Evolutionary conservation across 768 basidiomycete species (phyloP).

Genomic region (Podaxis sp.): DNA sequence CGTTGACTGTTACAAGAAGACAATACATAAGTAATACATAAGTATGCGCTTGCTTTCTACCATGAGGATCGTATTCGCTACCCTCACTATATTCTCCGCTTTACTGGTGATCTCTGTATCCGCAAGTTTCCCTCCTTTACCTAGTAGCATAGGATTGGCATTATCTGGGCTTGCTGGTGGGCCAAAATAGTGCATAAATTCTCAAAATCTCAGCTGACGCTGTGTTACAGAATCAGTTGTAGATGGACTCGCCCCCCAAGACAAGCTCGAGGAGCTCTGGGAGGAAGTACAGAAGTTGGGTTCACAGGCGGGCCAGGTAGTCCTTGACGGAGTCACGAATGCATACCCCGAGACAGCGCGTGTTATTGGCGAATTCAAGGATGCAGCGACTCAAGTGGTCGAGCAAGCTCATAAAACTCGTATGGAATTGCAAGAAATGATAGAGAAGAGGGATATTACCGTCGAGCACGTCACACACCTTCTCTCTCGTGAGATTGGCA

Average conservation of each 20-base stretch:
- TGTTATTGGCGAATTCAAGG: background rate
- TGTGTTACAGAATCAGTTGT: background rate
- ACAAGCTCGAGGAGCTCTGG: slow-evolving; percentile 1
- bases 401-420: background rate
- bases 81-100: background rate
- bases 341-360: background rate
- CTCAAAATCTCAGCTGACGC: background rate
- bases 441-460: background rate
- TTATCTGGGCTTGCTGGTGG: background rate
- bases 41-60: background rate
- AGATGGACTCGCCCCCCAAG: background rate
- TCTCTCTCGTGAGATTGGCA: slow-evolving; percentile 1
- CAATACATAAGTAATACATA: too few relatives aligned
- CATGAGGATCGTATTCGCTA: background rate
- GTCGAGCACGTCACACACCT: background rate
- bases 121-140: background rate
- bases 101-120: background rate
- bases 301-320: background rate
- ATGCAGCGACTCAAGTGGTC: background rate
- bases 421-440: background rate
- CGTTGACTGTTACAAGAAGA: too few relatives aligned
- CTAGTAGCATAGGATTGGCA: background rate
- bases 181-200: background rate
- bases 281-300: background rate
- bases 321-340: background rate